Conservation (phyloP, 345 rosid species). For the Corchorus olitorius region DNA sequence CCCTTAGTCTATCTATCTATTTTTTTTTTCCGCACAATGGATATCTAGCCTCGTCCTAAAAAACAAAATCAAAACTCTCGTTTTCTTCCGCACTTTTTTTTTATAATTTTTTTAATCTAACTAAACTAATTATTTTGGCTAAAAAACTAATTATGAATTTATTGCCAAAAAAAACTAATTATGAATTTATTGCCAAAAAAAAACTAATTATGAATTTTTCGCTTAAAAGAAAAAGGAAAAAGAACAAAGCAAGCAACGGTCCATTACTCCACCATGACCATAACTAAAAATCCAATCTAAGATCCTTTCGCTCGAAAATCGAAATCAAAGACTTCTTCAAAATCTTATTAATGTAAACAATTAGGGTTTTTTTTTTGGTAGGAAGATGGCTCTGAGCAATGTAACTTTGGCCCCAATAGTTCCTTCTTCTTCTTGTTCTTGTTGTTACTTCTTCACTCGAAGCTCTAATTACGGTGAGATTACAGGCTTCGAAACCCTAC, state of each 20-base stretch:
- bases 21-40: too few species aligned
- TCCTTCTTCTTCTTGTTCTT: slow-evolving; percentile 35
- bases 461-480: slow-evolving; percentile 32
- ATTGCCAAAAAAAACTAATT: too few species aligned
- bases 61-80: too few species aligned
- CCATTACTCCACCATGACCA: neutral
- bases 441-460: slow-evolving; percentile 19
- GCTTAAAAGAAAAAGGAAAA: neutral
- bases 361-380: neutral
- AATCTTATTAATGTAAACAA: neutral
- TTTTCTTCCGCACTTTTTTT: too few species aligned
- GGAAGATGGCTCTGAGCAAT: slow-evolving; percentile 34
- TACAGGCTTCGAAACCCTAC: slow-evolving; percentile 20
- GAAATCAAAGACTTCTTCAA: neutral
- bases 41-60: too few species aligned
- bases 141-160: too few species aligned
- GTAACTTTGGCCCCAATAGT: slow-evolving; percentile 24
- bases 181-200: too few species aligned
- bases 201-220: too few species aligned
- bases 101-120: too few species aligned
- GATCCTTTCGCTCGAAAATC: neutral
- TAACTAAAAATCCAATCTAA: neutral
- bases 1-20: too few species aligned
- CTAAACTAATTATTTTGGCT: too few species aligned
- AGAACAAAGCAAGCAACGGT: neutral